phyloP scores from a whole-genome alignment of 495 filamentous ascomycete species.

The Xylaria cubensis region DNA sequence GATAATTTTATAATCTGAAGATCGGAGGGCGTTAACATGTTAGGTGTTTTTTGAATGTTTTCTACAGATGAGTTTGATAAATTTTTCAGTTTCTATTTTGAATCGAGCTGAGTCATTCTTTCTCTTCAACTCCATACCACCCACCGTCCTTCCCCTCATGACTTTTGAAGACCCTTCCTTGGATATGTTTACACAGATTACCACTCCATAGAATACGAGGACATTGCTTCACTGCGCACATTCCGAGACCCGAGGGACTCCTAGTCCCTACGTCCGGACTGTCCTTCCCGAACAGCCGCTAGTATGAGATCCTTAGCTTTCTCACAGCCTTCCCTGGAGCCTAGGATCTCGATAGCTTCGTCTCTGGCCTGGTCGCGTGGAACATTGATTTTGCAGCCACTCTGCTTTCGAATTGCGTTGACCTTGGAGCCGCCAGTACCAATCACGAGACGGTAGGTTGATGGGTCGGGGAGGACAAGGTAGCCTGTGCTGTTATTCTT shows the following conservation, averaged over 20 bases:
- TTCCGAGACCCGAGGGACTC: slow-evolving; percentile 4
- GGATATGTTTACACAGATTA: slow-evolving; percentile 25
- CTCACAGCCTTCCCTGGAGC: slow-evolving; percentile 79
- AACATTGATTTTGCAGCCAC: slow-evolving; percentile 89
- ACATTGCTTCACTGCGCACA: not conserved
- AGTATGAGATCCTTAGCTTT: slow-evolving; percentile 89
- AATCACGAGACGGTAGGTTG: slow-evolving; percentile 87
- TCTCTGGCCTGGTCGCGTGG: slow-evolving; percentile 77
- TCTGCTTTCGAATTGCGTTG: slow-evolving; percentile 89
- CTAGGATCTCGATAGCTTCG: slow-evolving; percentile 89
- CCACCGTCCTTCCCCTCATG: not conserved
- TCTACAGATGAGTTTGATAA: slow-evolving; percentile 7
- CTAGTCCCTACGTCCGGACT: slow-evolving; percentile 40
- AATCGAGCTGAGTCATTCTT: slow-evolving; percentile 22
- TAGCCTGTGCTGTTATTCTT: slow-evolving; percentile 80
- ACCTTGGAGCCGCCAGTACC: slow-evolving; percentile 89
- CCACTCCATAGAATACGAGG: slow-evolving; percentile 4
- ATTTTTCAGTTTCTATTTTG: slow-evolving; percentile 15
- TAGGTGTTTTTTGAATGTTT: not conserved
- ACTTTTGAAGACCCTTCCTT: slow-evolving; percentile 7
- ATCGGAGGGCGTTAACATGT: not conserved
- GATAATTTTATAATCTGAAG: not conserved
- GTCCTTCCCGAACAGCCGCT: slow-evolving; percentile 70
- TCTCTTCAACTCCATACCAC: not conserved
- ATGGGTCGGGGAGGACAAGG: slow-evolving; percentile 86